Evolutionary conservation across 306 rosid genomes (phyloP), one percentile per base, ranked within the genome.

Genomic region (Crataegus laevigata): DNA sequence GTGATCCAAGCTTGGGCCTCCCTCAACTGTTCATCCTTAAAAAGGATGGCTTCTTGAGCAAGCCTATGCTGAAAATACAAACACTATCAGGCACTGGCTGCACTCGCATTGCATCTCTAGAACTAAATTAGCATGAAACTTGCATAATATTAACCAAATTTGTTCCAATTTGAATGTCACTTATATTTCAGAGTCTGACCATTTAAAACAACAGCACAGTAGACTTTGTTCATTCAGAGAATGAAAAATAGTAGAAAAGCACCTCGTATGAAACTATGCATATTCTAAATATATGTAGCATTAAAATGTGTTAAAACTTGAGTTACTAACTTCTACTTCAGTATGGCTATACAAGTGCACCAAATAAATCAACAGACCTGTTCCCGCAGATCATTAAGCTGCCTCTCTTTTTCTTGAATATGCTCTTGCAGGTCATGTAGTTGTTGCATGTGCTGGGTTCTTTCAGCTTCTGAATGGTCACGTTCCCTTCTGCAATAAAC

Each of bases 1-100:
- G 85, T 63, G 82, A 96, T 88, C 99, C 99, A 96, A 29, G 97
- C 86, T 81, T 96, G 97, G 81, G 98, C 98, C 71, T 96, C 99
- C 77, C 92, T 90, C 81, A 96, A 71, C 70, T 84, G 98, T 68
- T 92, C 98, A 82, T 96, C 99, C 87, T 90, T 96, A 78, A 80
- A 92, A 75, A 92, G 83, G 76, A 92, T 81, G 73, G 89, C 79
- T 78, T 96, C 99, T 80, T 96, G 98, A 78, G 93, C 93, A 79
- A 73, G 89, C 92, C 98, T 88, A 78, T 92, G 89, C 99, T 92
- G 99, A 86, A 91, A 75, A 73, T 72, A 73, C 30, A 73, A 73
- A 75, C 63, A 84, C 17, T 81, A 54, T 69, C 64, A 80, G 80
- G 43, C 54, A 71, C 79, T 29, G 19, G 4, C 65, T 42, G 1